These are phyloP conservation scores for Oryza longistaminata DNA, from an alignment of 176 grass and related monocot genomes.

Conservation along the genomic window DNA sequence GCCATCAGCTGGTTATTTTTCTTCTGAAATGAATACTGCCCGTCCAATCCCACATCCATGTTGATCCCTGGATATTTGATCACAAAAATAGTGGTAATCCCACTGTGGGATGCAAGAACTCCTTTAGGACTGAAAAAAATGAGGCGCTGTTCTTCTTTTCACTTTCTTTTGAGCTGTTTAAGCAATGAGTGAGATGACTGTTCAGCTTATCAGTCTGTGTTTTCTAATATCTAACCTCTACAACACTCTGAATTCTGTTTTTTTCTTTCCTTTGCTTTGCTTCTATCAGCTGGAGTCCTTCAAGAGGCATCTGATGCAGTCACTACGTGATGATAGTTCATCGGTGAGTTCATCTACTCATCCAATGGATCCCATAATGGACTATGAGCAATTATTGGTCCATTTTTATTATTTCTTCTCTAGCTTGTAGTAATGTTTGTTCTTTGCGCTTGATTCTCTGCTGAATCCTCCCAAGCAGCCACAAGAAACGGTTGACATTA, in stretches of 20 bases:
- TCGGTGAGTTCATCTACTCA: slow-evolving; percentile 55
- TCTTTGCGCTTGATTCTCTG: not conserved
- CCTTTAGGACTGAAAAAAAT: not conserved
- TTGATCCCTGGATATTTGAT: not conserved
- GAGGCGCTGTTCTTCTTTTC: not conserved
- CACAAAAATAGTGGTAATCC: not conserved
- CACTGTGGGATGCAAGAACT: not conserved
- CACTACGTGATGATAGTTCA: slow-evolving; percentile 66
- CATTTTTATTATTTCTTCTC: not conserved
- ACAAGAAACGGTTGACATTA: slow-evolving; percentile 75
- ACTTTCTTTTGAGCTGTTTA: not conserved
- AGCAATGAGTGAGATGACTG: not conserved
- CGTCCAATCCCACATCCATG: too few relatives aligned
- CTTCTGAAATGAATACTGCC: not conserved
- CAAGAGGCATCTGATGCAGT: slow-evolving; percentile 92
- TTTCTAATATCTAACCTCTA: not conserved
- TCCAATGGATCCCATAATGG: slow-evolving; percentile 4
- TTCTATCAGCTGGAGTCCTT: slow-evolving; percentile 79
- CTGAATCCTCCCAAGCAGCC: slow-evolving; percentile 35
- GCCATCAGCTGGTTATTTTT: not conserved
- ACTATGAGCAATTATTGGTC: not conserved
- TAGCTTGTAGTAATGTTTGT: slow-evolving; percentile 8
- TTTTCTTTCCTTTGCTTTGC: slow-evolving; percentile 2
- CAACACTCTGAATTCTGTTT: slow-evolving; percentile 7
- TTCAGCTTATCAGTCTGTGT: not conserved